These are phyloP conservation scores for Neotropicomus parvogracilis DNA, from an alignment of 1,284 basidiomycete species.

Conservation along the genomic window DNA sequence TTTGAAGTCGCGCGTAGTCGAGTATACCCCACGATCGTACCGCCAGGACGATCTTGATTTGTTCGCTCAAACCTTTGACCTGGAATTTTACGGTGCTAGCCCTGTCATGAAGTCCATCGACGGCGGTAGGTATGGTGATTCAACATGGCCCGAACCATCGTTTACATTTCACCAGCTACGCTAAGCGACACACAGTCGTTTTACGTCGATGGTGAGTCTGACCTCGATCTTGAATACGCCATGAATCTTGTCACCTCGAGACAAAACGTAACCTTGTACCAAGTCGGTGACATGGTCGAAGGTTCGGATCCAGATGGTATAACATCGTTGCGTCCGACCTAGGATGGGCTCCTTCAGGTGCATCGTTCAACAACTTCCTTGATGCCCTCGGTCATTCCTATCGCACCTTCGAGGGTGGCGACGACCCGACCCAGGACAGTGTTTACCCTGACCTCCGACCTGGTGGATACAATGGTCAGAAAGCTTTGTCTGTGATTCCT, in stretches of 20 bases:
- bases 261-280: slow-evolving; percentile 44
- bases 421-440: slow-evolving; percentile 47
- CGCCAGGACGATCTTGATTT: slow-evolving; percentile 42
- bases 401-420: slow-evolving; percentile 61
- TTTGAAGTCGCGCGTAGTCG: slow-evolving; percentile 33
- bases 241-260: slow-evolving; percentile 43
- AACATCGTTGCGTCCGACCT: background rate
- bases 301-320: slow-evolving; percentile 26
- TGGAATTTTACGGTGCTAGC: slow-evolving; percentile 33
- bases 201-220: slow-evolving; percentile 49
- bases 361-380: slow-evolving; percentile 45
- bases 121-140: slow-evolving; percentile 35
- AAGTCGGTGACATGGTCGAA: slow-evolving; percentile 44
- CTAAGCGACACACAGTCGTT: slow-evolving; percentile 36
- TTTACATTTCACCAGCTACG: slow-evolving; percentile 25
- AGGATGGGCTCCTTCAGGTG: slow-evolving; percentile 29
- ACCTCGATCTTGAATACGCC: slow-evolving; percentile 52
- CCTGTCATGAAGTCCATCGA: slow-evolving; percentile 42
- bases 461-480: slow-evolving; percentile 40
- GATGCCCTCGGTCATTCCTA: slow-evolving; percentile 49
- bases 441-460: slow-evolving; percentile 49
- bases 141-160: background rate
- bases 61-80: slow-evolving; percentile 40
- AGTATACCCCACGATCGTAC: slow-evolving; percentile 50
- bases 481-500: background rate